Evolutionary conservation across 2,329 filamentous ascomycete genomes (phyloP).

Genomic region (Fusarium temperatum): DNA sequence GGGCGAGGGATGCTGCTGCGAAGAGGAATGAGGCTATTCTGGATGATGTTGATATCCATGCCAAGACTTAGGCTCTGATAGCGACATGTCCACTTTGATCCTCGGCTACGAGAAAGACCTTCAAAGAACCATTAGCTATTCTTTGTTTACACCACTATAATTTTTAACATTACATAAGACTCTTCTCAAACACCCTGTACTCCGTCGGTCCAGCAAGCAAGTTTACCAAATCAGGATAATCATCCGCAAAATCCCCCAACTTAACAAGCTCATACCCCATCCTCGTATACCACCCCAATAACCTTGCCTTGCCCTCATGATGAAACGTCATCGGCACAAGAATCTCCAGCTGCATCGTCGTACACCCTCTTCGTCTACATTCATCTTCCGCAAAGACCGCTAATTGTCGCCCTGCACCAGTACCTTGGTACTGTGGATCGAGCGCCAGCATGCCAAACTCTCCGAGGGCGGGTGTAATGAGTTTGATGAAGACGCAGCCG

Average conservation of each 20-base stretch:
- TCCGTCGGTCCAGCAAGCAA: slow-evolving; percentile 41
- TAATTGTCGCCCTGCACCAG: slow-evolving; percentile 39
- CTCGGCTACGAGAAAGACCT: no score
- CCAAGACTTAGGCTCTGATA: neutral
- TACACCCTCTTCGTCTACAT: slow-evolving; percentile 40
- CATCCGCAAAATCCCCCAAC: slow-evolving; percentile 39
- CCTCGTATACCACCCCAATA: slow-evolving; percentile 43
- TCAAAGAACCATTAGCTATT: neutral
- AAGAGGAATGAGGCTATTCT: neutral
- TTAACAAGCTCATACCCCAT: slow-evolving; percentile 43
- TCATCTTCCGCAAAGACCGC: slow-evolving; percentile 42
- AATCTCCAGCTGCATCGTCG: slow-evolving; percentile 43
- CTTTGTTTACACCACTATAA: accelerated
- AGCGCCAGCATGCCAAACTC: slow-evolving; percentile 45
- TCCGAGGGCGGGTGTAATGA: slow-evolving; percentile 28
- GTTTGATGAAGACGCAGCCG: slow-evolving; percentile 44
- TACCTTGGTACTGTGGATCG: slow-evolving; percentile 32
- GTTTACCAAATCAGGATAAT: slow-evolving; percentile 42
- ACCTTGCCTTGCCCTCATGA: slow-evolving; percentile 41
- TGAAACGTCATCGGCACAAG: slow-evolving; percentile 40
- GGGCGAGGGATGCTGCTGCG: neutral
- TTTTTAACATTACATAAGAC: neutral
- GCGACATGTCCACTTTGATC: accelerated
- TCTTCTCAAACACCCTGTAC: slow-evolving; percentile 44
- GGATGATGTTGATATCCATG: neutral